These are phyloP conservation scores for Penicillium sp. DNA, from an alignment of 2,329 filamentous ascomycete species.

Conservation along the genomic window DNA sequence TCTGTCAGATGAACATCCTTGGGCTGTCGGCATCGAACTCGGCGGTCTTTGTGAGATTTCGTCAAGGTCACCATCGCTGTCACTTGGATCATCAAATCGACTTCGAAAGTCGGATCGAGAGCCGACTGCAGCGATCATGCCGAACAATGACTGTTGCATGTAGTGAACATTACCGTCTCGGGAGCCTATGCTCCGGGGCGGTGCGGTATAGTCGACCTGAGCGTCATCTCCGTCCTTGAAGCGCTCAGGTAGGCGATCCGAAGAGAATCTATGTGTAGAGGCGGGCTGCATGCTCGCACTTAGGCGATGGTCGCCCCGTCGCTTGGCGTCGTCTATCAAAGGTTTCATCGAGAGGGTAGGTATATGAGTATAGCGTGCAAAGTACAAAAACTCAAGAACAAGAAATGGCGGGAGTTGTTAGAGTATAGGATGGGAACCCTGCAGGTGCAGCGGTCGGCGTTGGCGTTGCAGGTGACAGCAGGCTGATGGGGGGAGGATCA, in stretches of 20 bases:
- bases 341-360: conserved; percentile 35
- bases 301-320: conserved; percentile 47
- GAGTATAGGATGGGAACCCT: conserved; percentile 4
- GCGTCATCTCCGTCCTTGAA: conserved; percentile 63
- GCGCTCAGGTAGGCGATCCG: conserved; percentile 61
- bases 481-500: conserved; percentile 21
- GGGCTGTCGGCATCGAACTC: conserved; percentile 12
- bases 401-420: conserved; percentile 3
- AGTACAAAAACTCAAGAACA: background rate
- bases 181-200: conserved; percentile 45
- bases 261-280: conserved; percentile 48
- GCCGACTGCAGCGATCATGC: conserved; percentile 85
- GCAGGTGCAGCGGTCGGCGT: conserved; percentile 10
- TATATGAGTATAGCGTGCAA: conserved; percentile 7
- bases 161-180: conserved; percentile 58
- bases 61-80: conserved; percentile 67
- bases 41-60: conserved; percentile 22
- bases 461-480: conserved; percentile 27
- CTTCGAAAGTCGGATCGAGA: conserved; percentile 81
- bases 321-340: conserved; percentile 46
- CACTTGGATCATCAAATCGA: conserved; percentile 81
- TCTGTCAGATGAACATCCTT: conserved; percentile 3
- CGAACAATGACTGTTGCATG: conserved; percentile 94
- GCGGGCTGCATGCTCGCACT: conserved; percentile 47
- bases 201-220: conserved; percentile 64